Conservation (phyloP, 805 yeast species). For the Spathaspora sp. region DNA sequence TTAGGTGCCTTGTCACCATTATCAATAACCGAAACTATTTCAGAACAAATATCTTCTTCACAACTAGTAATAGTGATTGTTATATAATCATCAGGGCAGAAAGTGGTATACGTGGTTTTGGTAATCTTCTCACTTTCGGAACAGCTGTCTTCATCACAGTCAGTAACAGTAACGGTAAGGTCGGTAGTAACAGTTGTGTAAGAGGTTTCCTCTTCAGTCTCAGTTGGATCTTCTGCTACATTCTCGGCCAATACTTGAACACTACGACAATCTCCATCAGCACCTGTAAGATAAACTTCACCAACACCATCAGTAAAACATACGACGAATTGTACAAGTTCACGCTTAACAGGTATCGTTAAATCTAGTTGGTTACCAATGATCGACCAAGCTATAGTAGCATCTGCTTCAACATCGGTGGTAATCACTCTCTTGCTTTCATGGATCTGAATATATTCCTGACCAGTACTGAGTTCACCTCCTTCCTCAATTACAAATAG, state of each 20-base stretch:
- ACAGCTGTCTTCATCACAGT: too few relatives aligned
- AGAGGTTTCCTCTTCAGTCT: neutral
- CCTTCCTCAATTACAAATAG: neutral
- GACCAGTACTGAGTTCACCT: neutral
- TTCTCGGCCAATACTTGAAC: neutral
- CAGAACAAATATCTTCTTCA: neutral
- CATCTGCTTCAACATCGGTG: neutral
- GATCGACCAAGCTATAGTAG: neutral
- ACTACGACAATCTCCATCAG: neutral
- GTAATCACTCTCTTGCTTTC: neutral
- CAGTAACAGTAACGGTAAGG: too few relatives aligned
- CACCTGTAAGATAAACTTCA: neutral
- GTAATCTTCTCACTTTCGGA: too few relatives aligned
- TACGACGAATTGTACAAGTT: neutral
- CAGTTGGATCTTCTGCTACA: neutral
- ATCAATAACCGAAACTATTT: neutral
- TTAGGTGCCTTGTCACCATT: slow-evolving; percentile 14
- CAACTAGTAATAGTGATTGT: slow-evolving; percentile 1
- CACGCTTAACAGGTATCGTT: neutral
- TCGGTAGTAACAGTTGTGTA: slow-evolving; percentile 8
- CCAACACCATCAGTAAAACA: neutral
- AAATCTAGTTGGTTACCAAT: neutral
- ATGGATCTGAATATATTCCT: neutral
- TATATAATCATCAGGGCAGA: slow-evolving; percentile 5
- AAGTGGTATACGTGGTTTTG: neutral